A percentile compares a stretch with the other conserved stretches of the same genome.
Conservation (phyloP, 1,139 yeast genomes). For the Chernovozyma sophiae-reginae region DNA sequence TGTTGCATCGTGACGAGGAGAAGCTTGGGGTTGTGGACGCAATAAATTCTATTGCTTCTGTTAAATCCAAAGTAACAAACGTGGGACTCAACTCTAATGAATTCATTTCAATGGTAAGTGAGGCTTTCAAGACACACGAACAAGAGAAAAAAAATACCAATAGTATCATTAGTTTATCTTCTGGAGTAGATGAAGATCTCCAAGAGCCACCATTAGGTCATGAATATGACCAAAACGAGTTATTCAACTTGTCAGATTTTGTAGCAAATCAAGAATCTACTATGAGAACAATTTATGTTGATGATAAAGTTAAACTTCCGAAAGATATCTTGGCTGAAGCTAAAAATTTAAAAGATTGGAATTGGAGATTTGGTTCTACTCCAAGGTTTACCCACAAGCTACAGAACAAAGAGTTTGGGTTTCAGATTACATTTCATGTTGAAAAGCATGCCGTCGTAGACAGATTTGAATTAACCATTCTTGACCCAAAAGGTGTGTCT, state of each 20-base stretch:
- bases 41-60: conserved; percentile 65
- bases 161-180: conserved; percentile 4
- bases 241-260: conserved; percentile 35
- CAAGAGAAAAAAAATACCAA: conserved; percentile 10
- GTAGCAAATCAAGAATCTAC: conserved; percentile 8
- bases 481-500: conserved; percentile 3
- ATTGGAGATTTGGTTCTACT: conserved; percentile 70
- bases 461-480: conserved; percentile 16
- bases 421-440: conserved; percentile 36
- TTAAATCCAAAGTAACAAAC: conserved; percentile 72
- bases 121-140: conserved; percentile 40
- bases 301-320: conserved; percentile 37
- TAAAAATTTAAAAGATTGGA: conserved; percentile 51
- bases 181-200: conserved; percentile 9
- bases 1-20: conserved; percentile 48
- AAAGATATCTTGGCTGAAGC: conserved; percentile 41
- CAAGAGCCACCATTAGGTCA: conserved; percentile 17
- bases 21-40: conserved; percentile 50
- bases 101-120: conserved; percentile 46
- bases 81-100: conserved; percentile 41
- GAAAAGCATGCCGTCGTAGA: conserved; percentile 35
- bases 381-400: conserved; percentile 58
- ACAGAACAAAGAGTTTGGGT: conserved; percentile 23
- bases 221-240: conserved; percentile 26
- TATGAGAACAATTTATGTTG: conserved; percentile 13